Base-by-base conservation (phyloP, 768 basidiomycete species). In the Russula ochroleuca region DNA sequence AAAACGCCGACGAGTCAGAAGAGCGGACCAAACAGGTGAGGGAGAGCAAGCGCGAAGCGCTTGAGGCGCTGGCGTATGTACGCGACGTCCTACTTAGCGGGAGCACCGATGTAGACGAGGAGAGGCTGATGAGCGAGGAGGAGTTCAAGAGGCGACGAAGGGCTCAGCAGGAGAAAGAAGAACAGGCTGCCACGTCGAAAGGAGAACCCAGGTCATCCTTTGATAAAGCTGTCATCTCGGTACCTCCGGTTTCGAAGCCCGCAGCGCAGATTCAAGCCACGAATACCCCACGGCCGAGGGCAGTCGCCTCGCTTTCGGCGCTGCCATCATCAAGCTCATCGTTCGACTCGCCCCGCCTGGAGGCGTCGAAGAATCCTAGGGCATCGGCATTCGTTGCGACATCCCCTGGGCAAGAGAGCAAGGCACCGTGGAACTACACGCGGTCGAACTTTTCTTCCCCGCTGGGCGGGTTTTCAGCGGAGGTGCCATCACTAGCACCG, bases 51-150 rank as follows among this genome's bases (percentile, higher is more conserved):
- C 75, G 74, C 23, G 88, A 91, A 72, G 88, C 92, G 0, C 71
- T 94, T 54, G 88, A 91, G 69, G 85, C 86, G 13, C 76, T 94
- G 43, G 79, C 87, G 13, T 90, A 92, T 73, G 85, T 92, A 61
- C 80, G 88, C 66, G 91, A 92, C 67, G 78, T 91, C 17, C 75
- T 94, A 45, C 78, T 81, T 64, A 83, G 84, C 40, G 78, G 78
- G 59, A 73, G 77, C 11, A 74, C 73, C 33, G 76, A 79, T 28
- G 71, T 92, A 49, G 90, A 93, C 23, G 85, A 87, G 47, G 84
- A 84, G 31, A 79, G 86, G 53, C 75, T 93, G 47, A 75, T 85
- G 60, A 81, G 85, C 38, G 86, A 85, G 64, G 78, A 75, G 59
- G 80, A 81, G 49, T 72, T 75, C 57, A 78, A 75, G 69, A 77